Evolutionary conservation across 441 rosid species (phyloP).

Genomic region (Euphorbia schlechtendalii): DNA sequence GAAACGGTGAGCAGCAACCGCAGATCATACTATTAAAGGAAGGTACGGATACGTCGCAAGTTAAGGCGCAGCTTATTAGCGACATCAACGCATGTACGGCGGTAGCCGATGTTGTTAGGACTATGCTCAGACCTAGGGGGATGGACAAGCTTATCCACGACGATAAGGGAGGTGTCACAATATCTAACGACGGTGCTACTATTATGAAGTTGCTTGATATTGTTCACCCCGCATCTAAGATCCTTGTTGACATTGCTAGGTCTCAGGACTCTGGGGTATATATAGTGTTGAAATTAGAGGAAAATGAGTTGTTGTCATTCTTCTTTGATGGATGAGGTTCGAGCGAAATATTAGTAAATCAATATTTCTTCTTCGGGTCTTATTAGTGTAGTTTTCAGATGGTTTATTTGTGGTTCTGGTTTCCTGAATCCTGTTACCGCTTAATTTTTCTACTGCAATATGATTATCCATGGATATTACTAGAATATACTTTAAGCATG

Average conservation of each 20-base stretch:
- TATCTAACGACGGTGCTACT: conserved; percentile 97
- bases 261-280: conserved; percentile 99
- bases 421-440: too few species aligned
- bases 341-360: too few species aligned
- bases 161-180: conserved; percentile 85
- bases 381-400: too few species aligned
- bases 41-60: conserved; percentile 96
- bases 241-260: conserved; percentile 97
- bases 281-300: not conserved
- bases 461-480: not conserved
- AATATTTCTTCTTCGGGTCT: too few species aligned
- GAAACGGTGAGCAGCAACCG: conserved; percentile 62
- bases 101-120: conserved; percentile 77
- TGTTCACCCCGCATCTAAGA: conserved; percentile 94
- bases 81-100: conserved; percentile 95
- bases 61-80: conserved; percentile 86
- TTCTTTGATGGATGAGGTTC: not conserved
- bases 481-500: not conserved
- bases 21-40: conserved; percentile 96
- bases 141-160: conserved; percentile 99
- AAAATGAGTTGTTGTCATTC: not conserved
- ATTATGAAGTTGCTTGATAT: conserved; percentile 97
- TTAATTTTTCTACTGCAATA: too few species aligned
- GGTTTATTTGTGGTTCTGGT: too few species aligned
- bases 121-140: conserved; percentile 94